phyloP scores from a whole-genome alignment of 2,329 filamentous ascomycete genomes.

The Diaporthe longicolla region DNA sequence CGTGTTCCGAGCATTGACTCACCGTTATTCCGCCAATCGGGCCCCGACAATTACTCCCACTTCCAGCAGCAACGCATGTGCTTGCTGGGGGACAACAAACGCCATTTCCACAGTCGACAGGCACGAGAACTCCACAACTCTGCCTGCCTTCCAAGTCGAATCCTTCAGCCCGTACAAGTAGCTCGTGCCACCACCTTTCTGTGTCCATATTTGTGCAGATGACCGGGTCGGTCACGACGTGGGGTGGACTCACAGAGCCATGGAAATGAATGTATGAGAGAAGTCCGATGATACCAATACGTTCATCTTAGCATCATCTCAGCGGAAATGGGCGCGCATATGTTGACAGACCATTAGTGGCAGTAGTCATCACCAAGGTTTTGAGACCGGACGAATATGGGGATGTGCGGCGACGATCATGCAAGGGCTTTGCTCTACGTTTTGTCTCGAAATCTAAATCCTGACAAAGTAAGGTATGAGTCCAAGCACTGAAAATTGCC shows the following conservation, averaged over 20 bases:
- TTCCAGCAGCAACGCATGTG: constrained; percentile 8
- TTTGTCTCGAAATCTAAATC: constrained; percentile 12
- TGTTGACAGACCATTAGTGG: constrained; percentile 26
- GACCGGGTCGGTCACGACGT: constrained; percentile 18
- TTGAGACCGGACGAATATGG: constrained; percentile 29
- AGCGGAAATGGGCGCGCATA: constrained; percentile 22
- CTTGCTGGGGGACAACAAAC: constrained; percentile 28
- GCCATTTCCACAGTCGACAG: constrained; percentile 27
- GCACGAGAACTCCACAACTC: neutral
- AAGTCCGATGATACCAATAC: constrained; percentile 13
- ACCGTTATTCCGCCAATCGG: constrained; percentile 20
- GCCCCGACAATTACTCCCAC: constrained; percentile 8
- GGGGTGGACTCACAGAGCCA: constrained; percentile 9
- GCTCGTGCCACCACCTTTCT: constrained; percentile 4
- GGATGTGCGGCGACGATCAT: constrained; percentile 31
- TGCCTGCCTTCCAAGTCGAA: constrained; percentile 13
- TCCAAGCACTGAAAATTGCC: constrained; percentile 25
- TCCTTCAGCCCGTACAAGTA: neutral
- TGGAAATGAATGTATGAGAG: neutral
- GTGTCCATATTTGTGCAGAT: constrained; percentile 15
- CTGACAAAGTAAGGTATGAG: neutral
- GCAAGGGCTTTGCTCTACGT: neutral
- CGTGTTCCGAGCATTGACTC: neutral
- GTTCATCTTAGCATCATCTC: constrained; percentile 30
- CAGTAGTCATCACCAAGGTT: constrained; percentile 7